Conservation (phyloP, 495 filamentous ascomycete species). For the Pseudomonodictys pantanalensis region DNA sequence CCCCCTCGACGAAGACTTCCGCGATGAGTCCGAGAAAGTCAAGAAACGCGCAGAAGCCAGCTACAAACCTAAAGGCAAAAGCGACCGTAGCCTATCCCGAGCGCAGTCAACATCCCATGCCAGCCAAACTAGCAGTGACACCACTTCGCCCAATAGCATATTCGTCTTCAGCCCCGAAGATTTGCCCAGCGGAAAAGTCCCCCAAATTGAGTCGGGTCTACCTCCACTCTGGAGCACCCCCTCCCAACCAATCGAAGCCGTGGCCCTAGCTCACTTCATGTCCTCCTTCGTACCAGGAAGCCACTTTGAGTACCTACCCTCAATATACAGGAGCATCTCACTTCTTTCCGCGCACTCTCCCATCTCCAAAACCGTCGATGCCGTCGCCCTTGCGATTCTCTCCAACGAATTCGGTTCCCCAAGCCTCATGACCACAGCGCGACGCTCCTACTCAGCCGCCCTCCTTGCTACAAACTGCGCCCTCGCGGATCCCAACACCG, state of each 20-base stretch:
- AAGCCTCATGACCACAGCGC: not conserved
- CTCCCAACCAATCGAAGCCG: not conserved
- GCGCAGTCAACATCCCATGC: too few relatives aligned
- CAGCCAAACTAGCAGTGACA: not conserved
- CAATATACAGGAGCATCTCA: not conserved
- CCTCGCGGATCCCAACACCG: not conserved
- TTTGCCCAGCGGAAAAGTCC: too few relatives aligned
- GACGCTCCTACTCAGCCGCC: not conserved
- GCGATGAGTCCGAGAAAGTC: slow-evolving; percentile 6
- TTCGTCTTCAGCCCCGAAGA: too few relatives aligned
- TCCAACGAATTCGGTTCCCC: not conserved
- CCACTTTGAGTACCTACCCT: slow-evolving; percentile 8
- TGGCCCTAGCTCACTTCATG: slow-evolving; percentile 5
- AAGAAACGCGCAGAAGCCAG: not conserved
- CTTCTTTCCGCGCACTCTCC: not conserved
- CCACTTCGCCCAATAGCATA: too few relatives aligned
- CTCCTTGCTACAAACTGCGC: not conserved
- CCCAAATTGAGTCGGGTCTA: too few relatives aligned
- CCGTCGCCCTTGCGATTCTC: not conserved
- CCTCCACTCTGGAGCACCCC: not conserved
- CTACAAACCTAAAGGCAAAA: slow-evolving; percentile 4
- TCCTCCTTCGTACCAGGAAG: slow-evolving; percentile 8
- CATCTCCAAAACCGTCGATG: not conserved
- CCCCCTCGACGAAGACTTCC: not conserved
- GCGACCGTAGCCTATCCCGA: too few relatives aligned